Evolutionary conservation across 2,329 filamentous ascomycete species (phyloP), one percentile per base, ranked within the genome.

Genomic region (Apiospora pterosperma): DNA sequence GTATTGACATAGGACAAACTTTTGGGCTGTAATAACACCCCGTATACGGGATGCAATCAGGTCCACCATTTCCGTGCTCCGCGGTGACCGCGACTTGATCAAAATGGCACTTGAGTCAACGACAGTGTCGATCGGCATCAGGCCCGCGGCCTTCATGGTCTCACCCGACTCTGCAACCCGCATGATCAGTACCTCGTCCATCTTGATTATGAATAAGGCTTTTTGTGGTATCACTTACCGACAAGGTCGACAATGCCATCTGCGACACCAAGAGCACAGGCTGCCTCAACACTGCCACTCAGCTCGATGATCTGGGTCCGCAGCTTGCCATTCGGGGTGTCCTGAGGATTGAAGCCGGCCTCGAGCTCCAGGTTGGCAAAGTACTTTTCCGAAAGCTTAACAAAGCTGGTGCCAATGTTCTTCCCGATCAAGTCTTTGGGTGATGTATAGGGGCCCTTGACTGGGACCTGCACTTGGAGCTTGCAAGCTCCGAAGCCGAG

Each of bases 201-300:
- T 7, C n/a, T 25, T 19, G 4, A 23, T 48, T 21, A 60, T 36
- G 55, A 10, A 21, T 55, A 55, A 21, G 10, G 19, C 19, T 7
- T 3, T 10, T 23, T 19, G 2, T 6, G 5, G 12, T 16, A 11
- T n/a, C 7, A 87, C 91, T 76, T 79, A 96, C 93, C 93, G 75
- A 99, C 96, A 65, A 99, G 88, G 81, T 99, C 96, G 59, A 99
- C 93, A 76, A 99, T 97, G 61, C 95, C 96, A 76, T 98, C 95
- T 52, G 96, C 96, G 34, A 98, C 94, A 62, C 96, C 96, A 63
- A 99, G 83, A 23, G 96, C 95, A 76, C 96, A 99, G 42, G 96
- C 95, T 62, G 96, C 95, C 81, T 99, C 96, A 38, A 99, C 96
- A 83, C 95, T 98, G 19, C 96, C 96, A 69, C 95, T 96, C 66